Evolutionary conservation across 768 basidiomycete species (phyloP), one percentile per base, ranked within the genome.

Genomic region (Amanita polypyramis): DNA sequence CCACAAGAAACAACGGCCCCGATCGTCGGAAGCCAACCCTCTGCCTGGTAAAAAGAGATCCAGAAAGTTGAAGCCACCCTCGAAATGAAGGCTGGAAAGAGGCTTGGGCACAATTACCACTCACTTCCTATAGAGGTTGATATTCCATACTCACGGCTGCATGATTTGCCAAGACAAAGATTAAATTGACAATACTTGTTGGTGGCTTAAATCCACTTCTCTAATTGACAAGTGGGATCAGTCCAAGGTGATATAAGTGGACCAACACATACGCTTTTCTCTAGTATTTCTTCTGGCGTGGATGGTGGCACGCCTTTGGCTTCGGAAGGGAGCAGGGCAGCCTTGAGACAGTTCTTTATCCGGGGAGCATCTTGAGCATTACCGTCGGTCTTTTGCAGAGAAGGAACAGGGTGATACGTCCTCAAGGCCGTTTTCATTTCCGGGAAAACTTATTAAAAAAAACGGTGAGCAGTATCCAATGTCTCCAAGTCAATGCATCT

Each of bases 361-460:
- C 91, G 79, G 17, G 91, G 90, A 34, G 90, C 90, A 62, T 94
- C 90, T 61, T 92, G 88, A 5, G 88, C 78, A 61, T 91, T 90
- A 14, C 84, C 85, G 54, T 85, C 82, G 12, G 89, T 87, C 68
- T 86, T 87, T 61, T 93, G 90, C 21, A 93, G 68, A 25, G 84
- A 85, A 8, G 91, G 91, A n/a, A 91, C 80, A 23, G 91, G 88
- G 58, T 93, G 91, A 62, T 93, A 93, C 46, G 87, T 88, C 59
- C 90, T 72, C 47, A 93, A 69, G 15, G 87, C 85, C 4, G 91
- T 93, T 64, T 88, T 86, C 90, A 93, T 92, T 70, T 91, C 88
- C 49, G 88, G 88, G 62, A 90, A 91, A 68, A 93, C 87, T 90
- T 59, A 35, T 56, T 44, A 43, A 12, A n/a, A 49, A 40, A 25